Evolutionary conservation across 305 asterid species (phyloP).

Genomic region (Ilex paraguariensis): DNA sequence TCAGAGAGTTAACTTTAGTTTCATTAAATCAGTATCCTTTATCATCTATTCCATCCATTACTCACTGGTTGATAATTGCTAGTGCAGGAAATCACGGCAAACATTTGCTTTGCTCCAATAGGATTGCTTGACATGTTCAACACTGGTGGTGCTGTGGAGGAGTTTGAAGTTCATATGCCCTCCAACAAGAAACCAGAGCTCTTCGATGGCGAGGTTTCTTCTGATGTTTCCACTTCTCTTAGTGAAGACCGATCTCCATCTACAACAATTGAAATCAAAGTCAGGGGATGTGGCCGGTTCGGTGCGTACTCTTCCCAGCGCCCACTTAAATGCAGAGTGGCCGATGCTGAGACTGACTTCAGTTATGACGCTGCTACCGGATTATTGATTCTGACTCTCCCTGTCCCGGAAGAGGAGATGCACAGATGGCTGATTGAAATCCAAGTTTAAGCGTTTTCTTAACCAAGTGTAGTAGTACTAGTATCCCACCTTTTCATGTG

Average conservation of each 20-base stretch:
- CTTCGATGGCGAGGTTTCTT: slow-evolving; percentile 18
- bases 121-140: slow-evolving; percentile 91
- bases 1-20: too few relatives aligned
- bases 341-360: slow-evolving; percentile 32
- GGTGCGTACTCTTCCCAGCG: slow-evolving; percentile 65
- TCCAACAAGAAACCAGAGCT: slow-evolving; percentile 16
- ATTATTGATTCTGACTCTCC: slow-evolving; percentile 43
- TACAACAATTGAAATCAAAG: slow-evolving; percentile 44
- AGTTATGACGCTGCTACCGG: slow-evolving; percentile 46
- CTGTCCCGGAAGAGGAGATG: slow-evolving; percentile 66
- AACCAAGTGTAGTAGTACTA: too few relatives aligned
- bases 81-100: slow-evolving; percentile 42
- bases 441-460: slow-evolving; percentile 29
- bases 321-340: slow-evolving; percentile 59
- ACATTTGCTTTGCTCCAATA: slow-evolving; percentile 63
- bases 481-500: too few relatives aligned
- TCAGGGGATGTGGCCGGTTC: slow-evolving; percentile 77
- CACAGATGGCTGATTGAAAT: slow-evolving; percentile 54
- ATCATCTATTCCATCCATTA: background rate
- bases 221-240: slow-evolving; percentile 10
- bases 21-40: background rate
- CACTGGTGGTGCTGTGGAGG: slow-evolving; percentile 74
- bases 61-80: background rate
- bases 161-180: slow-evolving; percentile 33
- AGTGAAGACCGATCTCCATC: slow-evolving; percentile 19